Evolutionary conservation across 306 rosid species (phyloP).

Genomic region (Amphicarpaea edgeworthii): DNA sequence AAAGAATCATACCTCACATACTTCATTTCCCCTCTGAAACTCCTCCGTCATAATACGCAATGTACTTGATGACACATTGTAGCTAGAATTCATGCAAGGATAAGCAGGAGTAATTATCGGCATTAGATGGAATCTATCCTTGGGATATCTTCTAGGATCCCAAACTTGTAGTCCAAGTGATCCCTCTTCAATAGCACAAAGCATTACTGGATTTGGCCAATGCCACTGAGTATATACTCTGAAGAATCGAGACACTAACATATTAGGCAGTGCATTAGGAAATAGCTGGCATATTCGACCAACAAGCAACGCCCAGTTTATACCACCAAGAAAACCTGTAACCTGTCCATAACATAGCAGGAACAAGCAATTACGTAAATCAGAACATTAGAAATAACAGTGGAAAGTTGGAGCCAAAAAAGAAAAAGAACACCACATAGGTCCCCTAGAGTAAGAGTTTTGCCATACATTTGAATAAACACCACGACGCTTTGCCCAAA

Average conservation of each 20-base stretch:
- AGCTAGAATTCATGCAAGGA: constrained; percentile 96
- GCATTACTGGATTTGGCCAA: constrained; percentile 99
- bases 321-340: constrained; percentile 95
- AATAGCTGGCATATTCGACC: constrained; percentile 95
- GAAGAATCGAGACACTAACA: constrained; percentile 94
- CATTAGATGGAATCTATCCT: constrained; percentile 82
- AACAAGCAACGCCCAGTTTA: constrained; percentile 97
- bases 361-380: constrained; percentile 38
- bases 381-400: constrained; percentile 13
- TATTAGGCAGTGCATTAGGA: constrained; percentile 96
- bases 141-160: constrained; percentile 94
- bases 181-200: constrained; percentile 82
- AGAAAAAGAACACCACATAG: background rate
- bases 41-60: constrained; percentile 80
- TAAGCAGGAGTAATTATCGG: constrained; percentile 98
- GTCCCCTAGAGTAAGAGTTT: background rate
- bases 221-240: constrained; percentile 92
- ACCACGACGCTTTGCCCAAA: constrained; percentile 94
- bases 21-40: constrained; percentile 85
- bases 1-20: constrained; percentile 73
- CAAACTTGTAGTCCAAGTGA: constrained; percentile 89
- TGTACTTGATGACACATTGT: constrained; percentile 88
- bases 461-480: constrained; percentile 92
- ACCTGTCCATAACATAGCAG: constrained; percentile 68
- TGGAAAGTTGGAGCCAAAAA: background rate